Conservation (phyloP, 1,284 basidiomycete genomes). For the Chalciporus sp. region DNA sequence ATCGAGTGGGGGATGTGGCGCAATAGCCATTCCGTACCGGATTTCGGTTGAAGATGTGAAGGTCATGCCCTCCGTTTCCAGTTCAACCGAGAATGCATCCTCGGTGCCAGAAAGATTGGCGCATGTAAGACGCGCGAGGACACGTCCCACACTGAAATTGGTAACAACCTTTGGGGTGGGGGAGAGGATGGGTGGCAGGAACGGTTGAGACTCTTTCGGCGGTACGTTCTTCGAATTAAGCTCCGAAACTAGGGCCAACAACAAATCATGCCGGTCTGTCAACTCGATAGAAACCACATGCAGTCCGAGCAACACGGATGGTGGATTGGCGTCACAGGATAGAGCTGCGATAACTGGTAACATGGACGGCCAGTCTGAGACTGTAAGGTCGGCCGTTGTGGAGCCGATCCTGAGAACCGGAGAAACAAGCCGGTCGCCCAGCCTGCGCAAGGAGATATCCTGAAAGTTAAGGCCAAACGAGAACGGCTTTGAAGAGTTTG, state of each 20-base stretch:
- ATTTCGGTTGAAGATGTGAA: conserved; percentile 40
- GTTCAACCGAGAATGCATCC: conserved; percentile 52
- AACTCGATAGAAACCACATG: conserved; percentile 50
- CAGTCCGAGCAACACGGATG: conserved; percentile 54
- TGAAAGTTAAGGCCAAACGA: conserved; percentile 44
- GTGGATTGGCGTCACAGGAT: conserved; percentile 59
- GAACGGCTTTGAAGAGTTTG: conserved; percentile 44
- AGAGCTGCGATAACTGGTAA: conserved; percentile 40
- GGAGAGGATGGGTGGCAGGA: conserved; percentile 37
- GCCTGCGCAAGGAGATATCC: conserved; percentile 37
- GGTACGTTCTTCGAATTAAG: conserved; percentile 23
- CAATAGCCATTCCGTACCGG: conserved; percentile 25
- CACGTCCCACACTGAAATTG: conserved; percentile 48
- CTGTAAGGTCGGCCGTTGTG: conserved; percentile 45
- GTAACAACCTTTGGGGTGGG: conserved; percentile 56
- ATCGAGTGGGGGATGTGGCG: conserved; percentile 15
- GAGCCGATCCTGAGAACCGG: conserved; percentile 50
- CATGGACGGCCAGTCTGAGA: conserved; percentile 60
- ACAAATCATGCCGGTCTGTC: conserved; percentile 52
- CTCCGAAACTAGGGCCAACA: conserved; percentile 41
- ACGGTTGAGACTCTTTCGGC: conserved; percentile 11
- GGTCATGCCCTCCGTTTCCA: conserved; percentile 50
- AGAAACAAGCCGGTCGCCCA: conserved; percentile 23
- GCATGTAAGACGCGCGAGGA: conserved; percentile 52
- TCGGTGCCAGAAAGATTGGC: conserved; percentile 36